Conservation (phyloP, 495 filamentous ascomycete genomes). For the Hypomontagnella submonticulosa region DNA sequence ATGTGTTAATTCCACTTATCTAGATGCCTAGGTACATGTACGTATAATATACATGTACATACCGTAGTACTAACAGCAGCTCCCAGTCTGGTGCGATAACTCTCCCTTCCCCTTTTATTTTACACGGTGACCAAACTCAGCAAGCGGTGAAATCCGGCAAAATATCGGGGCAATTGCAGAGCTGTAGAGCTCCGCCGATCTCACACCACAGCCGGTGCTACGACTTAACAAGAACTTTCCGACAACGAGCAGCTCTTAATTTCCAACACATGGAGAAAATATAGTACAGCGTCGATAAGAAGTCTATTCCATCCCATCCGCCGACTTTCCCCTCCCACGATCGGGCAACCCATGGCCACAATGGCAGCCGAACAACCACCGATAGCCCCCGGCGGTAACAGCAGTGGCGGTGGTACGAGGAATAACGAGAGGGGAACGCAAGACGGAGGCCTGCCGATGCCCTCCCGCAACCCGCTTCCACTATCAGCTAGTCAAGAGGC, state of each 20-base stretch:
- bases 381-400: conserved; percentile 35
- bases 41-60: too few relatives aligned
- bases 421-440: conserved; percentile 1
- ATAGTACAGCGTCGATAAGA: conserved; percentile 21
- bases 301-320: not conserved
- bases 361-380: conserved; percentile 49
- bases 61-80: too few relatives aligned
- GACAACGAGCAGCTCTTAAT: not conserved
- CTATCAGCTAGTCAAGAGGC: conserved; percentile 90
- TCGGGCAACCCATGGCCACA: conserved; percentile 47
- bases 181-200: conserved; percentile 24
- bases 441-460: conserved; percentile 58
- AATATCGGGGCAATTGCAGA: conserved; percentile 30
- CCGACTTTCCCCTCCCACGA: conserved; percentile 11
- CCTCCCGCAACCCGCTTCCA: conserved; percentile 85
- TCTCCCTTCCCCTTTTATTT: not conserved
- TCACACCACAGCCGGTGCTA: conserved; percentile 1
- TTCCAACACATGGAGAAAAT: conserved; percentile 23
- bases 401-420: conserved; percentile 16
- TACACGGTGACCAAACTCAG: conserved; percentile 2
- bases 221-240: conserved; percentile 8
- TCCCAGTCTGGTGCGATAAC: too few relatives aligned
- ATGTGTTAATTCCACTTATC: too few relatives aligned
- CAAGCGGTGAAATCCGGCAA: conserved; percentile 32
- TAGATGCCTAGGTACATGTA: too few relatives aligned